A percentile compares a stretch with the other conserved stretches of the same genome.
Evolutionary conservation across 83 land plant genomes (phyloP).

Genomic region (Picea abies): DNA sequence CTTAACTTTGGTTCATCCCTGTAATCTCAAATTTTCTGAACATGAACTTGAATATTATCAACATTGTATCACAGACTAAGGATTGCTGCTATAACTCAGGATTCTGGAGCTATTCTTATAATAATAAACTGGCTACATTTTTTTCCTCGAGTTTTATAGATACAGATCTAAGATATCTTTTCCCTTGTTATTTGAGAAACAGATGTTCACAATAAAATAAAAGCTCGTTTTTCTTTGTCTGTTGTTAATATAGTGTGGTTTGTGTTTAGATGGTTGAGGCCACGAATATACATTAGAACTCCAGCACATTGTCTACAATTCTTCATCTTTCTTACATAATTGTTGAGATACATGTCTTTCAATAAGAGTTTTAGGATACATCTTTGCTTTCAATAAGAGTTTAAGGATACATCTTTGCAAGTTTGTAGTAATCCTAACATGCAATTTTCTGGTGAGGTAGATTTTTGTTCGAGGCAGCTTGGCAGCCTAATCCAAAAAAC

Average conservation of each 20-base stretch:
- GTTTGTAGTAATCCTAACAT: background rate
- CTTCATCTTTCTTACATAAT: background rate
- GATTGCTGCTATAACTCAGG: background rate
- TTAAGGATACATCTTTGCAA: background rate
- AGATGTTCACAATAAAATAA: background rate
- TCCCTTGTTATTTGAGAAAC: background rate
- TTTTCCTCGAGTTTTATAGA: background rate
- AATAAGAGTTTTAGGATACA: background rate
- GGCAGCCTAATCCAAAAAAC: background rate
- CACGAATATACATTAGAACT: background rate
- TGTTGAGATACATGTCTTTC: background rate
- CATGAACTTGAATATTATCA: no score
- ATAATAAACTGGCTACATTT: background rate
- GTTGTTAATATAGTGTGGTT: background rate
- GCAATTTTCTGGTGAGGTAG: background rate
- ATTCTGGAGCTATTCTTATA: background rate
- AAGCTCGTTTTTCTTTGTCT: background rate
- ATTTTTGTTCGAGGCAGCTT: background rate
- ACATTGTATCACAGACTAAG: no score
- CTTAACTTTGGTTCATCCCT: no score
- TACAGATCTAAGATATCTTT: background rate
- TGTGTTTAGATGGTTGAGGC: background rate
- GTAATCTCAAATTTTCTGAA: no score
- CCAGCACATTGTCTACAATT: background rate
- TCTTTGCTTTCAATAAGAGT: background rate